phyloP scores from a whole-genome alignment of 78 protist species.

The Guillardia theta region DNA sequence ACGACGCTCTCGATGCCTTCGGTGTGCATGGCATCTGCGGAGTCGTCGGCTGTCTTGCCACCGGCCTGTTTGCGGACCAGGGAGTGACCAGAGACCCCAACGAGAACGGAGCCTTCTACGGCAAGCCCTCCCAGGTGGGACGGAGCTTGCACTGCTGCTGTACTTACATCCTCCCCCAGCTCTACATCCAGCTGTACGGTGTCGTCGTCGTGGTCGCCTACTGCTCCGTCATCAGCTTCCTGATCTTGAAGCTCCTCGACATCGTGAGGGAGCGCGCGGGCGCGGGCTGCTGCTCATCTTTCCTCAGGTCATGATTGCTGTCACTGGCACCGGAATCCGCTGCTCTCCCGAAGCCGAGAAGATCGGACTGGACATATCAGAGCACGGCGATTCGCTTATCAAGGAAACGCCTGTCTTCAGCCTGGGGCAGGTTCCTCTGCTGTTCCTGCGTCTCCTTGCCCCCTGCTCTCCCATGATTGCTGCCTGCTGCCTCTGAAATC shows the following conservation, averaged over 20 bases:
- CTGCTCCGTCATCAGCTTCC: background rate
- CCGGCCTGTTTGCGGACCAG: background rate
- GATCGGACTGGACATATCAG: background rate
- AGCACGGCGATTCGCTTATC: too few relatives aligned
- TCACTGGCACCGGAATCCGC: background rate
- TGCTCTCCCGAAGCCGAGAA: background rate
- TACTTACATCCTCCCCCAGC: background rate
- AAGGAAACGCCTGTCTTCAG: too few relatives aligned
- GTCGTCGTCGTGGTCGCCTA: background rate
- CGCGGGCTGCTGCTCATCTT: too few relatives aligned
- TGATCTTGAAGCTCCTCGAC: background rate
- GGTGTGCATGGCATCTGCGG: constrained; percentile 34
- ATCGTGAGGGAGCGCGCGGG: too few relatives aligned
- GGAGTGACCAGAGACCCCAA: background rate
- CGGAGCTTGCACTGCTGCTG: background rate
- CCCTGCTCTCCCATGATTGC: too few relatives aligned
- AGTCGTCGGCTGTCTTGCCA: background rate
- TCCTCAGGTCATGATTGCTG: background rate
- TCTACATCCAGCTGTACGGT: background rate
- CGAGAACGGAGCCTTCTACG: background rate
- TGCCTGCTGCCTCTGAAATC: too few relatives aligned
- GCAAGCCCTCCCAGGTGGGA: background rate
- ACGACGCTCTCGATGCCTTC: constrained; percentile 31
- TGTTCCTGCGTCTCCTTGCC: too few relatives aligned
- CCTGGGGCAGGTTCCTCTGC: too few relatives aligned